These are phyloP conservation scores for Pleurotus pulmonarius DNA, from an alignment of 768 basidiomycete genomes.

Conservation along the genomic window DNA sequence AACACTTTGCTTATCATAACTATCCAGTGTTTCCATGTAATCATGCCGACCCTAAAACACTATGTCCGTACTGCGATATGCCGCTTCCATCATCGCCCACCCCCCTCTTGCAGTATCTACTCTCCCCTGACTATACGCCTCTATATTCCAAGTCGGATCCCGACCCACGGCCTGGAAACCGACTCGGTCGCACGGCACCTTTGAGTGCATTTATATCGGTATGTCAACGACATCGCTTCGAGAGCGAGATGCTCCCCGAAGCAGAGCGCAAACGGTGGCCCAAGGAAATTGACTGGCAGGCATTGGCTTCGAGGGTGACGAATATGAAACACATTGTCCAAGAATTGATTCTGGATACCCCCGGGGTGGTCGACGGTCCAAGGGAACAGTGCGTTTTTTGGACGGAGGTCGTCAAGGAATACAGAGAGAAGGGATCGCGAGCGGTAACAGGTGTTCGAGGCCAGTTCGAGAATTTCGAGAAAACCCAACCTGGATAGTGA, in stretches of 20 bases:
- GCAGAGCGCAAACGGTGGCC: slow-evolving; percentile 77
- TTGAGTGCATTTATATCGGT: slow-evolving; percentile 59
- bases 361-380: slow-evolving; percentile 22
- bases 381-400: slow-evolving; percentile 56
- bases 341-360: slow-evolving; percentile 1
- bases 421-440: slow-evolving; percentile 62
- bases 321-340: slow-evolving; percentile 33
- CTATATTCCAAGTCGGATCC: slow-evolving; percentile 44
- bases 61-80: slow-evolving; percentile 83
- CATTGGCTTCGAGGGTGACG: slow-evolving; percentile 49
- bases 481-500: slow-evolving; percentile 88
- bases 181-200: slow-evolving; percentile 54
- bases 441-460: slow-evolving; percentile 64
- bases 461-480: slow-evolving; percentile 78
- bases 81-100: slow-evolving; percentile 62
- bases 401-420: slow-evolving; percentile 58
- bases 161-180: slow-evolving; percentile 67
- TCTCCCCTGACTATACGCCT: slow-evolving; percentile 43
- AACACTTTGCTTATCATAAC: neutral
- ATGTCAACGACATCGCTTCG: slow-evolving; percentile 79
- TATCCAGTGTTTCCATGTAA: slow-evolving; percentile 47
- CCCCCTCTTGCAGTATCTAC: slow-evolving; percentile 49
- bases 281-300: slow-evolving; percentile 60
- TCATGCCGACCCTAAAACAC: slow-evolving; percentile 54
- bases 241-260: slow-evolving; percentile 67